Evolutionary conservation across 148 eudicot genomes (phyloP), one percentile per base, ranked within the genome.

Genomic region (Rheum nobile): DNA sequence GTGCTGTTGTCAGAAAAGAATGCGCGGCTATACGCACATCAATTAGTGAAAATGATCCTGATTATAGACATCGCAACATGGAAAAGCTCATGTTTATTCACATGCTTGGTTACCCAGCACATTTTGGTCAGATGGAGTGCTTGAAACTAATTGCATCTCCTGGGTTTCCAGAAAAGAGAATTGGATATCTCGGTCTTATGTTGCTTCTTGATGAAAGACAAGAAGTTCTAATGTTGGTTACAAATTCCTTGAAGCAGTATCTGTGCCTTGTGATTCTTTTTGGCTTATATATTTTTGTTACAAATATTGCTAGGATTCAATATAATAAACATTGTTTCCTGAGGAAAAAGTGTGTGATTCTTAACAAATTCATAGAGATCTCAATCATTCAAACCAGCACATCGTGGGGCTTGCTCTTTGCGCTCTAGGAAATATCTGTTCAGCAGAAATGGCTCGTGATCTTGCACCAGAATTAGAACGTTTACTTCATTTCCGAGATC

Each of bases 111-210:
- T 92, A 92, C 72, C 97, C 99, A 26, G 90, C 99, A 35, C 97
- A 95, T 90, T 95, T 95, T 82, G 99, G 97, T 81, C 99, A 95
- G 80, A 95, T 95, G 99, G 97, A 95, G 81, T 95, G 99, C 86
- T 84, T 95, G 63, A 95, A 95, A 83, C 84, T 87, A 78, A 95
- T 92, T 77, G 99, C 97, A 7, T 80, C 99, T 72, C 88, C 99
- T 67, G 99, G 96, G 74, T 95, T 95, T 81, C 97, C 99, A 0
- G 97, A 92, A 80, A 92, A 92, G 86, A 92, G 97, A 79, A 87
- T 95, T 72, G 99, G 97, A 73, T 92, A 95, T 86, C 94, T 95
- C 61, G 97, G 96, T 71, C 97, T 95, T 67, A 92, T 95, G 99
- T 77, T 95, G 79, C 94, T 95, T 76, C 99, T 95, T 81, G 99